Evolutionary conservation across 2,329 filamentous ascomycete genomes (phyloP), one percentile per base, ranked within the genome.

Genomic region (Metarhizium sp.): DNA sequence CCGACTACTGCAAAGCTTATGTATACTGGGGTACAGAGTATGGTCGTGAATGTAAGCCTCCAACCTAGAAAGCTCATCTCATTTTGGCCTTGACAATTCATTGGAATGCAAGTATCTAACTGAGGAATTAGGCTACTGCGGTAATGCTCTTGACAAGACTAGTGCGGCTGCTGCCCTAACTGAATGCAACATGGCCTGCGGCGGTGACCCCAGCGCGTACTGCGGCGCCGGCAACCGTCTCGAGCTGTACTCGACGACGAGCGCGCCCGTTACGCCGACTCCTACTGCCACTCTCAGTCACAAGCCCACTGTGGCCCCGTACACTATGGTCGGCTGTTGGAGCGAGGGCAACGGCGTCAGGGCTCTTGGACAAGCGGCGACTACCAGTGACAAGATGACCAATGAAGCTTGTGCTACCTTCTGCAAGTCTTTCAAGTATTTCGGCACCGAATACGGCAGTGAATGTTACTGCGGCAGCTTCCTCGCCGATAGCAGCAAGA

Each of bases 21-120:
- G 66, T 69, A 49, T 78, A 75, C 59, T 80, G 73, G 67, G 78
- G 73, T 2, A 75, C 77, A 6, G 77, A 81, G 60, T 80, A 76
- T 58, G 75, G 76, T 10, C 69, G 75, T 32, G 77, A 80, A 63
- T 79, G 77, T 73, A 56, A 68, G 69, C 65, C 14, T 20, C 16
- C 20, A 20, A 29, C 1, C 8, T 2, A 48, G 25, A 30, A 30
- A 30, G 11, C 11, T 18, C 1, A 14, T 5, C 48, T 45, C 30
- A 36, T 40, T 16, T 43, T 25, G 36, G 30, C 16, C 25, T 29
- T 29, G n/a, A 10, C 7, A 16, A 8, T 11, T 5, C 32, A 16
- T n/a, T 50, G 14, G n/a, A 20, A 47, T 25, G 49, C 42, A 47
- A 38, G 49, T 50, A 29, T 34, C 58, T 59, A 45, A 56, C 34